Conservation (phyloP, 805 yeast genomes). For the Grigorovia jiainica region DNA sequence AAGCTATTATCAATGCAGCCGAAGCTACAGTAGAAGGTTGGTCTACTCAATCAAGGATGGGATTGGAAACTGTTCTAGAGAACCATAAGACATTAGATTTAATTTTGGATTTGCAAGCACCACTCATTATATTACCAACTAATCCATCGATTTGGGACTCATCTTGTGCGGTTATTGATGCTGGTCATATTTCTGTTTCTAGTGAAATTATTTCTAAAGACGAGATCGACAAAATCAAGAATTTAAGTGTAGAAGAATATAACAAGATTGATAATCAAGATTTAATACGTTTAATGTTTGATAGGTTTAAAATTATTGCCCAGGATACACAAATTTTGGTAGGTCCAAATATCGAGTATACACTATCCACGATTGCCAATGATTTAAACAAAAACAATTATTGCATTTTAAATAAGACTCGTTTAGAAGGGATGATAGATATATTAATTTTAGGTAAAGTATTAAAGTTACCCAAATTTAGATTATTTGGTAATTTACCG, state of each 20-base stretch:
- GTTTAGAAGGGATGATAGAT: conserved; percentile 65
- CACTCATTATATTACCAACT: conserved; percentile 76
- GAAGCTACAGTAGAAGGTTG: conserved; percentile 89
- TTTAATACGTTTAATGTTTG: conserved; percentile 80
- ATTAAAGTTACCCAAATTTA: conserved; percentile 58
- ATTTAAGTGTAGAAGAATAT: conserved; percentile 64
- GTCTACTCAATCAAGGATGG: conserved; percentile 81
- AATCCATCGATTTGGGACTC: conserved; percentile 72
- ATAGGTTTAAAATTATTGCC: conserved; percentile 64
- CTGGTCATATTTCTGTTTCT: conserved; percentile 81
- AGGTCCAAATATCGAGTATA: conserved; percentile 71
- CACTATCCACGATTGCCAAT: conserved; percentile 61
- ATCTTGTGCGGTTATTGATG: conserved; percentile 87
- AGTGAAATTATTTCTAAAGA: conserved; percentile 73
- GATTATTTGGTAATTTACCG: conserved; percentile 71
- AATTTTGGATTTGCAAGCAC: conserved; percentile 86
- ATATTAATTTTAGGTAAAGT: conserved; percentile 81
- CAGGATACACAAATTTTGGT: conserved; percentile 83
- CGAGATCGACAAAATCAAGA: conserved; percentile 58
- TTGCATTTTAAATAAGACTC: conserved; percentile 65
- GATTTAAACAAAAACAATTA: conserved; percentile 32
- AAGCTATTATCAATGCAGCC: conserved; percentile 88
- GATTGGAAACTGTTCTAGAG: conserved; percentile 85
- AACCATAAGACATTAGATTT: conserved; percentile 88
- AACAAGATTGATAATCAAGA: conserved; percentile 34